Evolutionary conservation across 148 eudicot species (phyloP).

Genomic region (Heliamphora exappendiculata): DNA sequence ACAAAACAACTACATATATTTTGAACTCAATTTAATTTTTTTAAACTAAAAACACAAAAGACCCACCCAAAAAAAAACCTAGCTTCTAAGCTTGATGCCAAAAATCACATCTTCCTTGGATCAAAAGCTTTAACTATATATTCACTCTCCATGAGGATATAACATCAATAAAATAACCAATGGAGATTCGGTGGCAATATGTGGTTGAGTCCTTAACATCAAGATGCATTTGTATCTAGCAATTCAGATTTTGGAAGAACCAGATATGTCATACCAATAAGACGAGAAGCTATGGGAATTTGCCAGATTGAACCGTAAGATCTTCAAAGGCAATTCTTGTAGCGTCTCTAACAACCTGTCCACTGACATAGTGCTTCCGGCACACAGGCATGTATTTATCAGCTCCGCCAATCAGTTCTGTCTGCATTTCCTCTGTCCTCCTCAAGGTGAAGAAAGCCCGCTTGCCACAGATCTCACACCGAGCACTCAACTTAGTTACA

Average conservation of each 20-base stretch:
- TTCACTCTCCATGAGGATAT: neutral
- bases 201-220: neutral
- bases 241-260: neutral
- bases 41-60: too few relatives aligned
- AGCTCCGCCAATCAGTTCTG: slow-evolving; percentile 89
- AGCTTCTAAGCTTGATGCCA: too few relatives aligned
- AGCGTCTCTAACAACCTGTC: slow-evolving; percentile 74
- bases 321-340: slow-evolving; percentile 47
- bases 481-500: slow-evolving; percentile 75
- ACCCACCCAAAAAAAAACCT: too few relatives aligned
- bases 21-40: too few relatives aligned
- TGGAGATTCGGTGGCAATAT: neutral
- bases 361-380: slow-evolving; percentile 77
- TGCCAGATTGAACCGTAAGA: slow-evolving; percentile 48
- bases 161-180: neutral
- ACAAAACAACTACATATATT: too few relatives aligned
- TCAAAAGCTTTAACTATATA: neutral
- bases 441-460: slow-evolving; percentile 82
- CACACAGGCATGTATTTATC: slow-evolving; percentile 97
- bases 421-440: slow-evolving; percentile 71
- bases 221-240: neutral
- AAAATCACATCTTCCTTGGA: neutral
- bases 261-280: neutral
- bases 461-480: slow-evolving; percentile 82
- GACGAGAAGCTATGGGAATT: neutral